A percentile compares a stretch with the other conserved stretches of the same genome.
Conservation (phyloP, 2,329 filamentous ascomycete genomes). For the Cladosporium colombiae region DNA sequence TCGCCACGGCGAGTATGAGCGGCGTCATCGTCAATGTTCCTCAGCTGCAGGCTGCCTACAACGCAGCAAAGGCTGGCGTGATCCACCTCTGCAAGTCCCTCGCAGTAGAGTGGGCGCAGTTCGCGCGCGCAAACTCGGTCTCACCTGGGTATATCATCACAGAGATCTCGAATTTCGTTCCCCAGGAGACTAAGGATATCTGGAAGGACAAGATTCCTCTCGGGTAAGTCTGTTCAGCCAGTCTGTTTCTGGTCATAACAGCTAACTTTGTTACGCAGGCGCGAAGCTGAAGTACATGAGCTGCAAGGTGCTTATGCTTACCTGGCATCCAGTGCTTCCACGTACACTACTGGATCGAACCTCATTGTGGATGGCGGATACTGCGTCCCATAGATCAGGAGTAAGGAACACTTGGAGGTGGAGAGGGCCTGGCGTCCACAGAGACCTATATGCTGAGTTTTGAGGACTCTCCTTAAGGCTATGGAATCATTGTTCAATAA, state of each 20-base stretch:
- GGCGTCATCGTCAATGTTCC: slow-evolving; percentile 76
- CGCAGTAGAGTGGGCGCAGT: slow-evolving; percentile 73
- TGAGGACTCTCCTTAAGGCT: background rate
- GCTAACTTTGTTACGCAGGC: slow-evolving; percentile 27
- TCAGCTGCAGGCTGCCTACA: slow-evolving; percentile 64
- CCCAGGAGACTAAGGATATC: slow-evolving; percentile 66
- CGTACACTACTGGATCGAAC: slow-evolving; percentile 69
- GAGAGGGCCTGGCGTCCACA: background rate
- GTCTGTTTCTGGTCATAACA: background rate
- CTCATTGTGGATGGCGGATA: slow-evolving; percentile 78
- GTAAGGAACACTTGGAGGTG: background rate
- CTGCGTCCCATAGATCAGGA: slow-evolving; percentile 25
- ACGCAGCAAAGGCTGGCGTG: slow-evolving; percentile 34
- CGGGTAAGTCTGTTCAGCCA: slow-evolving; percentile 49
- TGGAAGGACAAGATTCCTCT: slow-evolving; percentile 81
- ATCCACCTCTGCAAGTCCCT: slow-evolving; percentile 61
- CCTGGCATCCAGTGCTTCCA: slow-evolving; percentile 75
- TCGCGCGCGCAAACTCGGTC: slow-evolving; percentile 70
- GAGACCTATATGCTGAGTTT: background rate
- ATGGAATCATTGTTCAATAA: no score
- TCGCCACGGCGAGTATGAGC: slow-evolving; percentile 76
- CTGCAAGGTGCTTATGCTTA: slow-evolving; percentile 83
- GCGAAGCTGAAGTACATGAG: slow-evolving; percentile 72
- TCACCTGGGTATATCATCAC: slow-evolving; percentile 77
- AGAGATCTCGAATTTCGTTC: slow-evolving; percentile 67